Percentiles rank a stretch among this genome's conserved stretches.
Conservation (phyloP, 306 rosid genomes). For the Sechiopsis laciniata region DNA sequence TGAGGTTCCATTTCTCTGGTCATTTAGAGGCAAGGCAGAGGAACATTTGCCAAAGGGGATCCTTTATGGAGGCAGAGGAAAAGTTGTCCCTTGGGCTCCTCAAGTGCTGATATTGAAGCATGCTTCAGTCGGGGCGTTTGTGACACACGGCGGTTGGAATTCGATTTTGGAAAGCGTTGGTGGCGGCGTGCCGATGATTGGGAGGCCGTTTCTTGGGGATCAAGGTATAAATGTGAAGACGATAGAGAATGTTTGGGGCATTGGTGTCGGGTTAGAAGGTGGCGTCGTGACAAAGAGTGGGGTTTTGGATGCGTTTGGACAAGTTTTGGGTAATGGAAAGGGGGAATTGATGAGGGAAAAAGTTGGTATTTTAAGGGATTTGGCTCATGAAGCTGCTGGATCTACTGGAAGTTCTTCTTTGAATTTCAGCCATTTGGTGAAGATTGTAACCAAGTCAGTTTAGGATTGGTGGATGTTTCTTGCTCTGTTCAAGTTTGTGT, state of each 20-base stretch:
- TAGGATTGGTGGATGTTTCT: not conserved
- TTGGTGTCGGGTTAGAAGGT: conserved; percentile 43
- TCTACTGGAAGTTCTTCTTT: conserved; percentile 37
- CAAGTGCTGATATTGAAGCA: conserved; percentile 43
- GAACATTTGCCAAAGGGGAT: conserved; percentile 36
- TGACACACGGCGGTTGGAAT: conserved; percentile 71
- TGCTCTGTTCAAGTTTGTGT: too few relatives aligned
- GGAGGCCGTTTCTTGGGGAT: conserved; percentile 57
- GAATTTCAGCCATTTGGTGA: conserved; percentile 32
- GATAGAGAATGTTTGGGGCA: conserved; percentile 39
- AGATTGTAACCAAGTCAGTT: not conserved
- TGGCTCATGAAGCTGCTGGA: conserved; percentile 28
- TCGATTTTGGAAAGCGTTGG: conserved; percentile 48
- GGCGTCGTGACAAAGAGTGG: conserved; percentile 33
- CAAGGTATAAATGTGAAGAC: conserved; percentile 40
- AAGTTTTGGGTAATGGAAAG: conserved; percentile 25
- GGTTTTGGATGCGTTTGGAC: conserved; percentile 26
- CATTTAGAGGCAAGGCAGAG: conserved; percentile 40
- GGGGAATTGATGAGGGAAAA: conserved; percentile 41
- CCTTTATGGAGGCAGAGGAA: conserved; percentile 35
- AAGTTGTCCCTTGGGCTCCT: conserved; percentile 56
- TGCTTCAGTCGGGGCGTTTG: conserved; percentile 37
- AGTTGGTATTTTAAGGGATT: conserved; percentile 18
- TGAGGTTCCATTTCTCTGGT: conserved; percentile 50
- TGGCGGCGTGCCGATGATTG: conserved; percentile 61